These are phyloP conservation scores for Neurospora africana DNA, from an alignment of 495 filamentous ascomycete genomes.

Conservation along the genomic window DNA sequence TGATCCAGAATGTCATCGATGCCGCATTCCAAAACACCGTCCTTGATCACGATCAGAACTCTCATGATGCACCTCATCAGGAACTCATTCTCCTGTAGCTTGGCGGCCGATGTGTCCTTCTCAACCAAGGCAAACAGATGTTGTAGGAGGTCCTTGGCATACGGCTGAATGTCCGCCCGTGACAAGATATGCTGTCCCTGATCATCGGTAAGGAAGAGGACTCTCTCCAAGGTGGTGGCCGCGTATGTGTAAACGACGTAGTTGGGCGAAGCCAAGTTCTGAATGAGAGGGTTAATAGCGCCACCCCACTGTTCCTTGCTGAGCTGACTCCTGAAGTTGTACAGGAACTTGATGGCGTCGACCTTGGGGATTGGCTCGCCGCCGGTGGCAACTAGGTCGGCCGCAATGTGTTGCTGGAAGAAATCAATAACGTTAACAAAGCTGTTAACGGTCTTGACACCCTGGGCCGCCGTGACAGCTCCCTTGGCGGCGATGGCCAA, in stretches of 20 bases:
- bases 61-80: constrained; percentile 98
- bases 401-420: constrained; percentile 80
- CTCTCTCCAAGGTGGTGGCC: constrained; percentile 84
- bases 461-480: constrained; percentile 67
- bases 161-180: constrained; percentile 57
- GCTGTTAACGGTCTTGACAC: constrained; percentile 79
- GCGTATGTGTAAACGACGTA: constrained; percentile 97
- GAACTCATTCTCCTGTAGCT: constrained; percentile 98
- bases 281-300: constrained; percentile 79
- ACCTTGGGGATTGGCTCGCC: constrained; percentile 84
- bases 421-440: constrained; percentile 81
- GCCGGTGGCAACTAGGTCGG: constrained; percentile 58
- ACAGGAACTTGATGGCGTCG: constrained; percentile 94
- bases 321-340: constrained; percentile 83
- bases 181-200: constrained; percentile 65
- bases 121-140: constrained; percentile 91
- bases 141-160: constrained; percentile 74
- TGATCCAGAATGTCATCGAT: constrained; percentile 63
- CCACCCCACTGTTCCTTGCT: constrained; percentile 78
- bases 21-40: constrained; percentile 56
- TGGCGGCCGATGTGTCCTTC: constrained; percentile 67
- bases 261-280: constrained; percentile 74
- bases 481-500: constrained; percentile 90
- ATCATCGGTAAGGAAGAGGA: constrained; percentile 67
- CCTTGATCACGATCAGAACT: constrained; percentile 83